phyloP scores from a whole-genome alignment of 345 rosid species.

The Rhodamnia rubescens region DNA sequence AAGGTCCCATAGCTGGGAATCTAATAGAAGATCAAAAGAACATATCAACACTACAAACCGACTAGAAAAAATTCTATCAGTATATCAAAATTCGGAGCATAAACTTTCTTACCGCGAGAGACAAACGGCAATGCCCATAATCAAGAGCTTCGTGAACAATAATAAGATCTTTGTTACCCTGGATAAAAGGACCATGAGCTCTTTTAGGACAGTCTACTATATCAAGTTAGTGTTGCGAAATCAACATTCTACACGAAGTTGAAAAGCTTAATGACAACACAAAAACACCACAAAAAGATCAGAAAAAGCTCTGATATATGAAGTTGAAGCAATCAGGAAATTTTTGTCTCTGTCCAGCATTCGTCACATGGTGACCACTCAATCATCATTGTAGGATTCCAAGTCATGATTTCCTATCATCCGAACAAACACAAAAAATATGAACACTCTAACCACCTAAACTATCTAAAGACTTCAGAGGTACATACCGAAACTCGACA shows the following conservation, averaged over 20 bases:
- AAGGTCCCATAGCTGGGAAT: constrained; percentile 94
- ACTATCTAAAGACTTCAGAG: neutral
- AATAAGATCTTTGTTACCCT: constrained; percentile 89
- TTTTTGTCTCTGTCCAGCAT: neutral
- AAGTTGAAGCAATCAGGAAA: neutral
- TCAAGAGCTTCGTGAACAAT: constrained; percentile 82
- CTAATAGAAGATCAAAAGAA: constrained; percentile 23
- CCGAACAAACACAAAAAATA: neutral
- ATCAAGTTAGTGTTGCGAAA: neutral
- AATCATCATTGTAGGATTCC: neutral
- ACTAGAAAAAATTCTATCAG: neutral
- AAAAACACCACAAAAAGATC: neutral
- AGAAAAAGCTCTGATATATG: neutral
- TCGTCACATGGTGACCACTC: neutral
- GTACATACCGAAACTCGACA: neutral
- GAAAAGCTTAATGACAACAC: neutral
- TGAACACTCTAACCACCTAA: neutral
- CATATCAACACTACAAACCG: neutral
- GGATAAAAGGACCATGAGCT: neutral
- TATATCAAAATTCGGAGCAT: neutral
- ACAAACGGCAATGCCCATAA: constrained; percentile 81
- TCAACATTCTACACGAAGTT: neutral
- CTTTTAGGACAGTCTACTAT: neutral
- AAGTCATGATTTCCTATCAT: neutral
- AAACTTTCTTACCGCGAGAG: constrained; percentile 60